A percentile compares a stretch with the other conserved stretches of the same genome.
These are phyloP conservation scores for Verticillium isaacii DNA, from an alignment of 2,329 filamentous ascomycete genomes.

Conservation along the genomic window DNA sequence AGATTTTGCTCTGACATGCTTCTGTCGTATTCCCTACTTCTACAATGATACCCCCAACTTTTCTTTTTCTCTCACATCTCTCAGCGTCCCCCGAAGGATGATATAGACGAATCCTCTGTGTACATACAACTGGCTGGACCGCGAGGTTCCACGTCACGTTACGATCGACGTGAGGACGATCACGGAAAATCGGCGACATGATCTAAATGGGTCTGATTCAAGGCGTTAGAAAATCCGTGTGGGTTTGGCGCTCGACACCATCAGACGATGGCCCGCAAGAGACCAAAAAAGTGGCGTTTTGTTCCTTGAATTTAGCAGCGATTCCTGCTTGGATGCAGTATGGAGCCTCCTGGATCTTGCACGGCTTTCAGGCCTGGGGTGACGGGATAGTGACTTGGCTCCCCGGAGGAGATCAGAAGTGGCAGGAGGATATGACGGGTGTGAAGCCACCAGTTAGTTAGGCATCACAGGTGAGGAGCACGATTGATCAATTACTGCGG, in stretches of 20 bases:
- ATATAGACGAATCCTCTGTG: neutral
- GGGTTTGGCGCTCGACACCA: neutral
- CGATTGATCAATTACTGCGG: neutral
- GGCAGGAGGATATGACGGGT: neutral
- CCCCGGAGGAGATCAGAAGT: neutral
- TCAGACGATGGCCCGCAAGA: neutral
- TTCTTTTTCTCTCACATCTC: neutral
- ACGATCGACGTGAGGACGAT: neutral
- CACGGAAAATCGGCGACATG: neutral
- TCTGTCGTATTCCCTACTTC: neutral
- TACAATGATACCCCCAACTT: constrained; percentile 2
- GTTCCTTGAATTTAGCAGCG: neutral
- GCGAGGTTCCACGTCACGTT: neutral
- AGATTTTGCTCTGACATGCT: neutral
- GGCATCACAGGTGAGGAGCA: neutral
- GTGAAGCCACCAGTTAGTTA: neutral
- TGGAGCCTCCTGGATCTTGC: neutral
- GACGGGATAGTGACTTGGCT: neutral
- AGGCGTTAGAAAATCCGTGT: too few species aligned
- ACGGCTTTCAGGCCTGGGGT: neutral
- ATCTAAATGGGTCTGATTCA: neutral
- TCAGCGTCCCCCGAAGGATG: neutral
- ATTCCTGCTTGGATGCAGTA: neutral
- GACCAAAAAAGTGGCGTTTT: neutral
- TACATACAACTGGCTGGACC: neutral